Percentiles rank a stretch among this genome's conserved stretches.
phyloP scores from a whole-genome alignment of 352 stramenopile species.

The Phytophthora ohioensis region DNA sequence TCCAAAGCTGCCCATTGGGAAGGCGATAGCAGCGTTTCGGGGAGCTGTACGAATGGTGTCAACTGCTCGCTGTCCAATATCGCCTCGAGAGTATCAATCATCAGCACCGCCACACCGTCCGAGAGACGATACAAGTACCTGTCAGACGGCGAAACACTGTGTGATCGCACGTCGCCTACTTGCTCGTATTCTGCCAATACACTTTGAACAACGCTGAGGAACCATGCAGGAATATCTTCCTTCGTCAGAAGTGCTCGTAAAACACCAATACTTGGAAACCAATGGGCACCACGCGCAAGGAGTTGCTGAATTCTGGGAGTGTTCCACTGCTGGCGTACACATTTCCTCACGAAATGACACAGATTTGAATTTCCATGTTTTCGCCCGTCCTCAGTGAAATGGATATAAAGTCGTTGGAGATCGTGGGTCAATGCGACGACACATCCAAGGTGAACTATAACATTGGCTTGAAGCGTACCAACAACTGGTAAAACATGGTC shows the following conservation, averaged over 20 bases:
- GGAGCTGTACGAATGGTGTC: conserved; percentile 38
- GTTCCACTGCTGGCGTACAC: conserved; percentile 54
- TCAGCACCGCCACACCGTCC: conserved; percentile 36
- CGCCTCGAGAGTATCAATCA: conserved; percentile 55
- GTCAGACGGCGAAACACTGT: conserved; percentile 20
- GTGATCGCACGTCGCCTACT: conserved; percentile 30
- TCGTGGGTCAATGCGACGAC: conserved; percentile 46
- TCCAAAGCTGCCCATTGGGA: conserved; percentile 50
- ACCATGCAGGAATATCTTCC: conserved; percentile 39
- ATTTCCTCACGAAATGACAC: conserved; percentile 41
- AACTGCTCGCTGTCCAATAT: conserved; percentile 27
- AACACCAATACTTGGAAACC: conserved; percentile 55
- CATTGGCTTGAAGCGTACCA: conserved; percentile 38
- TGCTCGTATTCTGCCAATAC: conserved; percentile 58
- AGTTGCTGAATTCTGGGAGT: conserved; percentile 43
- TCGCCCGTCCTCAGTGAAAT: conserved; percentile 14
- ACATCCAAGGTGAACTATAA: conserved; percentile 49
- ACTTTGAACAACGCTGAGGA: conserved; percentile 37
- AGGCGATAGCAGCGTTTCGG: conserved; percentile 39
- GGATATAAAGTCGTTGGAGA: conserved; percentile 30
- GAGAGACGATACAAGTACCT: conserved; percentile 41
- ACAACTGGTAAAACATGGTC: conserved; percentile 35
- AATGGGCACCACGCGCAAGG: conserved; percentile 49
- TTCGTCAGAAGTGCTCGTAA: conserved; percentile 42
- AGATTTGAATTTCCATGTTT: conserved; percentile 4